phyloP scores from a whole-genome alignment of 2,329 filamentous ascomycete genomes.

The Fusarium beomiforme region DNA sequence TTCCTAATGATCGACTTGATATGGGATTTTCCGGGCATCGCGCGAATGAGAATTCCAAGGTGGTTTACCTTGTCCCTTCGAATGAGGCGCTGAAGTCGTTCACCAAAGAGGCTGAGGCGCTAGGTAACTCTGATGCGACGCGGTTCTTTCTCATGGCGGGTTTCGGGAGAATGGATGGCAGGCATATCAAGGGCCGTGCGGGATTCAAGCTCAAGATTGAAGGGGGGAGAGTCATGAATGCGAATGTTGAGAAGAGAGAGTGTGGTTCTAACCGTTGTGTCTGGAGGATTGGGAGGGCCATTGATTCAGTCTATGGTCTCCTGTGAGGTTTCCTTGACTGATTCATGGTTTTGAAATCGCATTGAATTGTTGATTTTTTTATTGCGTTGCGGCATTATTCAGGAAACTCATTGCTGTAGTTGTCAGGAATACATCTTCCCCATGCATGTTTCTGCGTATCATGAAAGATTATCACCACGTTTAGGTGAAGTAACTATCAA shows the following conservation, averaged over 20 bases:
- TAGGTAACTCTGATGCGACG: neutral
- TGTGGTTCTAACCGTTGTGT: slow-evolving; percentile 1
- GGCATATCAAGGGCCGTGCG: neutral
- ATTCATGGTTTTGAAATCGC: neutral
- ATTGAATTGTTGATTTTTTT: neutral
- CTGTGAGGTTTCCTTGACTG: neutral
- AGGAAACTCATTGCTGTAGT: neutral
- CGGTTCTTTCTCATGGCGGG: neutral
- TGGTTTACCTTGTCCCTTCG: neutral
- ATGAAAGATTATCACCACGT: neutral
- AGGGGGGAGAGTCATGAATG: neutral
- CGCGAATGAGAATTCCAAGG: neutral
- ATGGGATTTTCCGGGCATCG: neutral
- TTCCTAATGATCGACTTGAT: neutral
- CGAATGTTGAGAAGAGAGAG: neutral
- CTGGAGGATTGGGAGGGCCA: neutral
- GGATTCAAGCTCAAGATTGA: neutral
- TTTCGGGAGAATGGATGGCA: neutral
- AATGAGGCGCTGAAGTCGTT: neutral
- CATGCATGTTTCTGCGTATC: neutral
- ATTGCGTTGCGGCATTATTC: neutral
- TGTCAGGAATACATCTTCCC: neutral
- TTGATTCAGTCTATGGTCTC: neutral
- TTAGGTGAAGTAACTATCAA: neutral
- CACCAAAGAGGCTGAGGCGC: neutral